Percentiles rank a stretch among this genome's conserved stretches.
phyloP scores from a whole-genome alignment of 73 alveolate species.

The Durusdinium trenchii region DNA sequence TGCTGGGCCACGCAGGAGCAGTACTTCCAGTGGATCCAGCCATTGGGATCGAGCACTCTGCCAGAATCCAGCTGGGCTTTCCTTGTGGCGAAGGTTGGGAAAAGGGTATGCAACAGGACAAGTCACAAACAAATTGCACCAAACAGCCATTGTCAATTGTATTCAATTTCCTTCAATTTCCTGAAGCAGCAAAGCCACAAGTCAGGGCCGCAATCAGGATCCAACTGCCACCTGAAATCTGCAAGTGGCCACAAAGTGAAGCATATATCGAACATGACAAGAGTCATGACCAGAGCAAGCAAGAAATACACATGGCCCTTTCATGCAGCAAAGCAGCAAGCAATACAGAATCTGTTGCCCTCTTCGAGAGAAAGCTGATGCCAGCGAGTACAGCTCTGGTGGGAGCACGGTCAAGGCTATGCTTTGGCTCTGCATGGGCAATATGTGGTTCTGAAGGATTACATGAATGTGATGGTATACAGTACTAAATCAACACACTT shows the following conservation, averaged over 20 bases:
- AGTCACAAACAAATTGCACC: not conserved
- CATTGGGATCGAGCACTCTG: not conserved
- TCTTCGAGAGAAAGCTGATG: not conserved
- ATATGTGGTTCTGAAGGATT: too few species aligned
- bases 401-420: not conserved
- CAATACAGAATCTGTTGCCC: not conserved
- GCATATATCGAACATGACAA: too few species aligned
- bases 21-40: constrained; percentile 31
- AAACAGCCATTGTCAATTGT: too few species aligned
- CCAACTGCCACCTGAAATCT: not conserved
- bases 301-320: not conserved
- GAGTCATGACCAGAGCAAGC: not conserved
- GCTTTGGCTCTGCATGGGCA: not conserved
- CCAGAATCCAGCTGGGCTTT: not conserved
- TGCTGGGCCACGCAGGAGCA: constrained; percentile 3
- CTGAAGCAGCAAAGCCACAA: not conserved
- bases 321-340: not conserved
- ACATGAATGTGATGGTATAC: too few species aligned
- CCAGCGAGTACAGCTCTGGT: not conserved
- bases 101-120: not conserved
- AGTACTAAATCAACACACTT: too few species aligned
- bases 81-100: not conserved
- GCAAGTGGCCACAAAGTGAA: too few species aligned
- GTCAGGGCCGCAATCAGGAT: not conserved
- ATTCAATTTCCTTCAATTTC: too few species aligned